Evolutionary conservation across 495 filamentous ascomycete species (phyloP).

Genomic region (Penicillium lividum): DNA sequence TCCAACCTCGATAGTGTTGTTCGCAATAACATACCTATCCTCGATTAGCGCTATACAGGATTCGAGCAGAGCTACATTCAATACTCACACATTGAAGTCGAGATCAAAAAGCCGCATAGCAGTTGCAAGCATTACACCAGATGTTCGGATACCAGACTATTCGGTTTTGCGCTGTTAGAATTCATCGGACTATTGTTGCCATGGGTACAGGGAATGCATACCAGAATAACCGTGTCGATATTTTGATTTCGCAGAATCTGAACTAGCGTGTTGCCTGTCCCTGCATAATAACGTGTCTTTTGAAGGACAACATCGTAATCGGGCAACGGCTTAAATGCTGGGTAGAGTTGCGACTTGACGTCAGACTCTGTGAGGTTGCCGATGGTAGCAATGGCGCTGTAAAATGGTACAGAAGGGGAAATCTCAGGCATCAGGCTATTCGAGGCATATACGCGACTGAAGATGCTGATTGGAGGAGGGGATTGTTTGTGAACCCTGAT

Average conservation of each 20-base stretch:
- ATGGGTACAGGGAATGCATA: neutral
- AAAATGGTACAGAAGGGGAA: neutral
- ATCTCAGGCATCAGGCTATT: constrained; percentile 4
- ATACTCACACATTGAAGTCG: constrained; percentile 6
- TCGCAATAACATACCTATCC: constrained; percentile 3
- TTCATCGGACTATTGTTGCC: neutral
- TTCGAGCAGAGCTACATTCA: neutral
- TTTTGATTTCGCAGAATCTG: constrained; percentile 8
- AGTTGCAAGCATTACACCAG: neutral
- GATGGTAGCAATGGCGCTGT: neutral
- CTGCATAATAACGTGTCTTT: constrained; percentile 4
- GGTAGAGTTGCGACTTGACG: neutral
- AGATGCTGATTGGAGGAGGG: constrained; percentile 9
- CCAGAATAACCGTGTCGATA: constrained; percentile 4
- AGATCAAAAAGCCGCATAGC: constrained; percentile 3
- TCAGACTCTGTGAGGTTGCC: constrained; percentile 6
- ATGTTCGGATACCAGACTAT: constrained; percentile 6
- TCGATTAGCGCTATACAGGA: neutral
- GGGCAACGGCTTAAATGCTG: neutral
- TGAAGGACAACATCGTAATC: constrained; percentile 5
- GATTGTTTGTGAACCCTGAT: constrained; percentile 2
- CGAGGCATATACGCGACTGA: constrained; percentile 1
- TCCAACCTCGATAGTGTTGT: constrained; percentile 8
- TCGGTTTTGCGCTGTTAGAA: neutral
- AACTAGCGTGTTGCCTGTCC: neutral